phyloP scores from a whole-genome alignment of 78 protist species.

The Corallochytrium limacisporum region DNA sequence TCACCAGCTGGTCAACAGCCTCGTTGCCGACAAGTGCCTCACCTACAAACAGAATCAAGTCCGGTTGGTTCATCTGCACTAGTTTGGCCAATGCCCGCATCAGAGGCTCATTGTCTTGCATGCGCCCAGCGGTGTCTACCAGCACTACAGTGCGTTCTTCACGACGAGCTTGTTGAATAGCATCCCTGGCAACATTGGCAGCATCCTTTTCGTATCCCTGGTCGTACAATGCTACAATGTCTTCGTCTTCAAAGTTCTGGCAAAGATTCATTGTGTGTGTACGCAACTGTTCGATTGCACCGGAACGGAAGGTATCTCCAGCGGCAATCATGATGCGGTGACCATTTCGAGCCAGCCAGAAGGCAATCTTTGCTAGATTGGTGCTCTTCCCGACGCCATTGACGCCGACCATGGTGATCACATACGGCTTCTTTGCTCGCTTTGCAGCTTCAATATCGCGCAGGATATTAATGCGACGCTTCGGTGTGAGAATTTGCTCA shows the following conservation, averaged over 20 bases:
- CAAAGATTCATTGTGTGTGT: conserved; percentile 48
- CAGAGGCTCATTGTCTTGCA: conserved; percentile 94
- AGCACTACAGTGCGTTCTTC: conserved; percentile 68
- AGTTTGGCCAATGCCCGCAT: conserved; percentile 87
- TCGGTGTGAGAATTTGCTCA: conserved; percentile 86
- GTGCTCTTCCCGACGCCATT: conserved; percentile 94
- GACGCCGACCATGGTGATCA: conserved; percentile 72
- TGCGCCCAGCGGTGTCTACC: conserved; percentile 97
- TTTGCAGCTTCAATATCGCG: conserved; percentile 34
- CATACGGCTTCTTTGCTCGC: conserved; percentile 41
- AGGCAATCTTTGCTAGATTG: conserved; percentile 69
- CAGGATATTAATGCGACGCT: conserved; percentile 50
- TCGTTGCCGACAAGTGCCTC: conserved; percentile 99
- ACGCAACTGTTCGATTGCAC: conserved; percentile 94
- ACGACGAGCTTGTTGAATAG: conserved; percentile 48
- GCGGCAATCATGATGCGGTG: conserved; percentile 86
- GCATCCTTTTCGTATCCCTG: conserved; percentile 88
- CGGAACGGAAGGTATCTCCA: conserved; percentile 98
- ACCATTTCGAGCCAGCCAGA: conserved; percentile 62
- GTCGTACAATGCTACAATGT: conserved; percentile 45
- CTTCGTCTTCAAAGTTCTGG: background rate
- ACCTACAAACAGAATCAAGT: conserved; percentile 96
- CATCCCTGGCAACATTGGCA: conserved; percentile 71
- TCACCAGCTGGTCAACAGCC: conserved; percentile 90
- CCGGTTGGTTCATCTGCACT: conserved; percentile 68